These are phyloP conservation scores for Volutella citrinella DNA, from an alignment of 2,329 filamentous ascomycete genomes.

Conservation along the genomic window DNA sequence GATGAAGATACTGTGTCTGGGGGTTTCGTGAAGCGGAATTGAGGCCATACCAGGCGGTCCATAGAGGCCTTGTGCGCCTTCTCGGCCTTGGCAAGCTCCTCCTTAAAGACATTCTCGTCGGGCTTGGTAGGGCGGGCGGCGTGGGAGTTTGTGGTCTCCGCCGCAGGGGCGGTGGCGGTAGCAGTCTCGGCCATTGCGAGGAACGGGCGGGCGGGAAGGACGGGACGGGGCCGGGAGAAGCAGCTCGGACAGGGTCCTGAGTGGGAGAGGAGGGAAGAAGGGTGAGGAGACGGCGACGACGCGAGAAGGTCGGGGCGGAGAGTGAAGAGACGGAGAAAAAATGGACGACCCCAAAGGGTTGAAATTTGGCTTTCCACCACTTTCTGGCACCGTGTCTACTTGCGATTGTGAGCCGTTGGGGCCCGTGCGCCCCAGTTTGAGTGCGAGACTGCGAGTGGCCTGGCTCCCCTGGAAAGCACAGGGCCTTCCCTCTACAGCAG, in stretches of 20 bases:
- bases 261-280: constrained; percentile 5
- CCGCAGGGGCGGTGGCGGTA: constrained; percentile 42
- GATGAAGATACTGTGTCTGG: too few species aligned
- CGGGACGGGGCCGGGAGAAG: constrained; percentile 16
- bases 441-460: too few species aligned
- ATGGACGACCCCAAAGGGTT: constrained; percentile 10
- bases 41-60: constrained; percentile 47
- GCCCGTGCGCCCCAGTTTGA: constrained; percentile 20
- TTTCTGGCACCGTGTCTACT: constrained; percentile 25
- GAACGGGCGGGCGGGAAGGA: constrained; percentile 20
- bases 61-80: constrained; percentile 80
- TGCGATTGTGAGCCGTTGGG: constrained; percentile 23
- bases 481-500: too few species aligned
- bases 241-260: constrained; percentile 6
- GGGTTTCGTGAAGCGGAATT: constrained; percentile 12
- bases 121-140: constrained; percentile 75
- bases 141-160: constrained; percentile 34
- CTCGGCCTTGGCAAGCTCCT: constrained; percentile 74
- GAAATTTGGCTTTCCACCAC: constrained; percentile 24
- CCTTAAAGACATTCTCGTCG: constrained; percentile 81
- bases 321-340: constrained; percentile 14
- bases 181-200: constrained; percentile 44
- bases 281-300: constrained; percentile 8
- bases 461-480: constrained; percentile 1
- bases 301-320: constrained; percentile 9